Base-by-base conservation (phyloP, 2,329 filamentous ascomycete species). In the Xylariaceae sp. region DNA sequence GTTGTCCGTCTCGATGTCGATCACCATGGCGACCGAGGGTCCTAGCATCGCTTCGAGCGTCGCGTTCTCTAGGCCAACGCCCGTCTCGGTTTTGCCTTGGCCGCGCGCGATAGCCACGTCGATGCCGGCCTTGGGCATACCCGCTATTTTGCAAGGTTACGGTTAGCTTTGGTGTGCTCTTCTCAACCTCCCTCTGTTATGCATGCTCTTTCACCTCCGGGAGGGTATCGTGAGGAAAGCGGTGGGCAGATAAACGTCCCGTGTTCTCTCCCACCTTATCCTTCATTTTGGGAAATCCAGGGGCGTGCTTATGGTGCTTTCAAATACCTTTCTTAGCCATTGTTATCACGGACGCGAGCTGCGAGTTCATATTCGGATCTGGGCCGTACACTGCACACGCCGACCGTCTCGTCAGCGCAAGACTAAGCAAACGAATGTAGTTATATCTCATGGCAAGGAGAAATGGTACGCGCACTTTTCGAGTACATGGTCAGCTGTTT, bases 41-140 rank as follows among this genome's bases (percentile, higher is more conserved):
- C 89, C 88, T 56, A 95, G 74, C 61, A 96, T 87, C 22, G 85
- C 85, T 75, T 97, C 92, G 48, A 95, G 78, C 0, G 84, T 87
- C 48, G 94, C 71, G 32, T 75, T 76, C 68, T 96, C 92, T n/a
- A 97, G 81, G 13, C 83, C 78, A 15, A 81, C 80, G 49, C 94
- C 94, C 5, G 80, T 81, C 1, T 84, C 73, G 21, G 91, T 92
- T 59, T 86, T 81, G 40, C 94, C 92, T 69, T 96, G 92, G 1
- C 94, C 94, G 44, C 91, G 85, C 13, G 90, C 88, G 61, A 99
- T 86, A 50, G 94, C 91, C 13, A 79, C 79, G 70, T 97, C 92
- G 62, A 97, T 95, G 2, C 83, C 79, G 18, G 83, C 76, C 72
- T 96, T 96, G 1, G 92, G 89, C 45, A 96, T 86, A 60, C 87